These are phyloP conservation scores for Yamadazyma sp. DNA, from an alignment of 1,139 yeast species.

Conservation along the genomic window DNA sequence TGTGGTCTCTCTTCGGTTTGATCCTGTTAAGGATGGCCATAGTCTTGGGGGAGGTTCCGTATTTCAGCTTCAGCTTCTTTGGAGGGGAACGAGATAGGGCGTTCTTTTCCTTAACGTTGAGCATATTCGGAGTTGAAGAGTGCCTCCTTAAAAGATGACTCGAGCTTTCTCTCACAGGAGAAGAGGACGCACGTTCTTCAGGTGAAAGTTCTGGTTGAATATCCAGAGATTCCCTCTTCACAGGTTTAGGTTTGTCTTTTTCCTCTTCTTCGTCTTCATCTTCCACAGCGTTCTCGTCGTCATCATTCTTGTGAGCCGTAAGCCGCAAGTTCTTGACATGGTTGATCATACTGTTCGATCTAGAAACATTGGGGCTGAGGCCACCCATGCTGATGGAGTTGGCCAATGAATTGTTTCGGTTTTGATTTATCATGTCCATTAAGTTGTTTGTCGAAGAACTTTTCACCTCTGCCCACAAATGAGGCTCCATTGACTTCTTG, in stretches of 20 bases:
- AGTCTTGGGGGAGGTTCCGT: slow-evolving; percentile 12
- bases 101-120: slow-evolving; percentile 3
- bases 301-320: slow-evolving; percentile 10
- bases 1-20: slow-evolving; percentile 11
- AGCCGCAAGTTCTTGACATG: slow-evolving; percentile 12
- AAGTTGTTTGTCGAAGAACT: slow-evolving; percentile 23
- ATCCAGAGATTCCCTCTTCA: no score
- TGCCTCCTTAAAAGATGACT: slow-evolving; percentile 6
- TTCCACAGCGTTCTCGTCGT: slow-evolving; percentile 17
- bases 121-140: slow-evolving; percentile 12
- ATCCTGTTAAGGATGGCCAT: slow-evolving; percentile 9
- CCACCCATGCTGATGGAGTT: slow-evolving; percentile 20
- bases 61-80: slow-evolving; percentile 4
- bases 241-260: slow-evolving; percentile 11
- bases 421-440: slow-evolving; percentile 25
- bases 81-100: slow-evolving; percentile 7
- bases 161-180: not conserved
- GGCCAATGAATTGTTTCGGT: slow-evolving; percentile 22
- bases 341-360: slow-evolving; percentile 17
- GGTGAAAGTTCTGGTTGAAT: slow-evolving; percentile 1
- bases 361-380: slow-evolving; percentile 17
- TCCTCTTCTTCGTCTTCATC: slow-evolving; percentile 17
- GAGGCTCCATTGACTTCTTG: slow-evolving; percentile 7
- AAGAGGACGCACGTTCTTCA: not conserved
- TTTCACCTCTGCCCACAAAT: slow-evolving; percentile 9